A percentile compares a stretch with the other conserved stretches of the same genome.
phyloP scores from a whole-genome alignment of 257 asterid species.

The Fraxinus excelsior region DNA sequence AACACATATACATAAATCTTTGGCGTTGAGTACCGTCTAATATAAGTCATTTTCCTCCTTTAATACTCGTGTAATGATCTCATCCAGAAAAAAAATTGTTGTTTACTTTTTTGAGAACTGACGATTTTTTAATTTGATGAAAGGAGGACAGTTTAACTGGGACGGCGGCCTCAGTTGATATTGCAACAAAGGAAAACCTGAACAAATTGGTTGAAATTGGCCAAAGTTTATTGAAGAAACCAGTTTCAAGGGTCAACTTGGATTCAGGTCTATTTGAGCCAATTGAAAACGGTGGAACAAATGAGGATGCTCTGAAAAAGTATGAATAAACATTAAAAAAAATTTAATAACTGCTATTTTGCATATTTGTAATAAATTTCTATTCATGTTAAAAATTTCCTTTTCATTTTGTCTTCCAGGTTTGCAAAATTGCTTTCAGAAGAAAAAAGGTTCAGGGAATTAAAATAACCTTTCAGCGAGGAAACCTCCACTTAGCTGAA shows the following conservation, averaged over 20 bases:
- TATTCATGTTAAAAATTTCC: not conserved
- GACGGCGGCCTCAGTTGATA: slow-evolving; percentile 37
- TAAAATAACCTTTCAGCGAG: slow-evolving; percentile 4
- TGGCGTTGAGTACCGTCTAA: too few relatives aligned
- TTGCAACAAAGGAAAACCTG: slow-evolving; percentile 44
- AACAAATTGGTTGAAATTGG: slow-evolving; percentile 41
- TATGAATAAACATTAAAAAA: not conserved
- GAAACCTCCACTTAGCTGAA: not conserved
- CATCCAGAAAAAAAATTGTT: too few relatives aligned
- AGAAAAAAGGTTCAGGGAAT: slow-evolving; percentile 36
- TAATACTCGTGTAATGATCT: too few relatives aligned
- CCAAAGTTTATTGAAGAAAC: slow-evolving; percentile 35
- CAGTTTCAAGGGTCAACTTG: slow-evolving; percentile 45
- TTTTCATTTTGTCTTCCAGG: not conserved
- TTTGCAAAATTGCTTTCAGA: slow-evolving; percentile 39
- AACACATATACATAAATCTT: too few relatives aligned
- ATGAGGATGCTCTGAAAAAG: slow-evolving; percentile 40
- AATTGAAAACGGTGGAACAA: slow-evolving; percentile 35
- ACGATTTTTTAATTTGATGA: not conserved
- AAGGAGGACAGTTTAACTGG: slow-evolving; percentile 49
- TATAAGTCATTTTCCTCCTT: too few relatives aligned
- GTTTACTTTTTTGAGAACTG: too few relatives aligned
- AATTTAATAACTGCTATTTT: not conserved
- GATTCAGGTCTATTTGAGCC: slow-evolving; percentile 33
- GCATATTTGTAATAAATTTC: not conserved